Conservation (phyloP, 2,329 filamentous ascomycete species). For the Xylariaceae sp. region DNA sequence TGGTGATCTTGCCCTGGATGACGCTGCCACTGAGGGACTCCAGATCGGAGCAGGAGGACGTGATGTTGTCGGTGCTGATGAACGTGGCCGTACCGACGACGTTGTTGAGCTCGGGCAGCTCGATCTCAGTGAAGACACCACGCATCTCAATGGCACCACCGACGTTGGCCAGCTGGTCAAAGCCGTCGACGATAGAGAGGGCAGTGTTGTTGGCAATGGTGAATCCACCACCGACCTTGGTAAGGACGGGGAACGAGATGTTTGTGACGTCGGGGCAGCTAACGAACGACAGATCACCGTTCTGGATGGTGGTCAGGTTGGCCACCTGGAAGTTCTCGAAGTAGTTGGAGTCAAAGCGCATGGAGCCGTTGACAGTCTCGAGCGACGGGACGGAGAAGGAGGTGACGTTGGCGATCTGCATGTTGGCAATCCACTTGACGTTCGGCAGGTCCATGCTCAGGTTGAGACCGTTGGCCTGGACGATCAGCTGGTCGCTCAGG, state of each 20-base stretch:
- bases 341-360: conserved; percentile 78
- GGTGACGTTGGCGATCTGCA: conserved; percentile 76
- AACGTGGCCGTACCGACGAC: conserved; percentile 68
- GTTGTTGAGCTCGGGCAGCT: conserved; percentile 57
- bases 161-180: conserved; percentile 61
- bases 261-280: conserved; percentile 59
- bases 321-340: conserved; percentile 54
- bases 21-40: conserved; percentile 35
- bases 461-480: conserved; percentile 72
- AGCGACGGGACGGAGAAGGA: conserved; percentile 68
- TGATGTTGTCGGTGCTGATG: conserved; percentile 56
- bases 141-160: conserved; percentile 77
- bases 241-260: conserved; percentile 65
- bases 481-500: conserved; percentile 61
- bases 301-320: conserved; percentile 61
- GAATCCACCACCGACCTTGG: conserved; percentile 67
- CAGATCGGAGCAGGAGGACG: conserved; percentile 46
- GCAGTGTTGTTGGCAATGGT: conserved; percentile 82
- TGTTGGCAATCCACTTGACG: conserved; percentile 69
- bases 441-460: conserved; percentile 69
- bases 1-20: conserved; percentile 38
- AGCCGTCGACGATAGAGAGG: conserved; percentile 56
- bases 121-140: conserved; percentile 70
- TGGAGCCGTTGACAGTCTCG: conserved; percentile 63
- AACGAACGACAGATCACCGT: conserved; percentile 54